Evolutionary conservation across 768 basidiomycete genomes (phyloP).

Genomic region (Russula olivacea): DNA sequence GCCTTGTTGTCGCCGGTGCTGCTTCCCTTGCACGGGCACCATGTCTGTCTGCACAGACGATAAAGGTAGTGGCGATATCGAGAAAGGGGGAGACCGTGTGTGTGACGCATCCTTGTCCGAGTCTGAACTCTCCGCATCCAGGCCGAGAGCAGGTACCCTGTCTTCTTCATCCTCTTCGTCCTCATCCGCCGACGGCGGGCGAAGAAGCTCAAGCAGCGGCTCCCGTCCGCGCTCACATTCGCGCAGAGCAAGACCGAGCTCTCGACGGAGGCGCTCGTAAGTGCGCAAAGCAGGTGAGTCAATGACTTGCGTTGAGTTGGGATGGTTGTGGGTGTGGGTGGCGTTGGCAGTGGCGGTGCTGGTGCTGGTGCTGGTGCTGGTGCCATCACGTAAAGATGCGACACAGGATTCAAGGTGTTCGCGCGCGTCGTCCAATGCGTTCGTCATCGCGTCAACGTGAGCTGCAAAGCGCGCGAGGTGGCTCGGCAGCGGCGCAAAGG

Average conservation of each 20-base stretch:
- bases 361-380: background rate
- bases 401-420: slow-evolving; percentile 63
- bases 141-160: slow-evolving; percentile 44
- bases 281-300: slow-evolving; percentile 49
- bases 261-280: slow-evolving; percentile 69
- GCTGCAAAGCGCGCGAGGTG: slow-evolving; percentile 63
- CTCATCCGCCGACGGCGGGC: slow-evolving; percentile 42
- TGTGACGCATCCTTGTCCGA: slow-evolving; percentile 41
- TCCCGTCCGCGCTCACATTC: slow-evolving; percentile 80
- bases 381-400: slow-evolving; percentile 42
- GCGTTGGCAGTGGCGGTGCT: background rate
- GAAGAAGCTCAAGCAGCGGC: slow-evolving; percentile 51
- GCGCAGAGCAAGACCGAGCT: slow-evolving; percentile 69
- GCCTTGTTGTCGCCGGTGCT: background rate
- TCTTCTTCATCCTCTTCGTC: slow-evolving; percentile 43
- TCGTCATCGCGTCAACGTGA: slow-evolving; percentile 65
- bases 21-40: slow-evolving; percentile 28
- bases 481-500: slow-evolving; percentile 72
- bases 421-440: slow-evolving; percentile 65
- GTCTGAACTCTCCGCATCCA: slow-evolving; percentile 48
- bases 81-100: slow-evolving; percentile 25
- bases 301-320: slow-evolving; percentile 16
- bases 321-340: background rate
- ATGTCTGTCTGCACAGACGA: slow-evolving; percentile 25
- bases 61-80: background rate